phyloP scores from a whole-genome alignment of 768 basidiomycete species.

The Gloeostereum incarnatum region DNA sequence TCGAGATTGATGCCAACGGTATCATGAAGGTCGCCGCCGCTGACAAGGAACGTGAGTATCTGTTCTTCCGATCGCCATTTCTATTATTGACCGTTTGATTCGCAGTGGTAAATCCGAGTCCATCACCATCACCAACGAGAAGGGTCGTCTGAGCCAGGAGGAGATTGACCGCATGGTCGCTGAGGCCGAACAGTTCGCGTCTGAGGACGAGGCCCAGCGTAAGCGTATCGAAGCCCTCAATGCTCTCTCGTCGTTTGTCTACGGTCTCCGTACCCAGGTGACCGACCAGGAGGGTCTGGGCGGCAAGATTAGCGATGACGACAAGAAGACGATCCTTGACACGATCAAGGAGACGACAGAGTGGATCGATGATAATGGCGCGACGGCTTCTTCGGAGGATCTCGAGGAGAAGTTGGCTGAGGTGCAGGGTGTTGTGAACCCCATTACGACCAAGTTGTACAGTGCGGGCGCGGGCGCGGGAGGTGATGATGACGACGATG shows the following conservation, averaged over 20 bases:
- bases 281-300: slow-evolving; percentile 85
- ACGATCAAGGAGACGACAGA: slow-evolving; percentile 83
- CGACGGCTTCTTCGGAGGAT: slow-evolving; percentile 73
- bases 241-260: slow-evolving; percentile 72
- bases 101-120: slow-evolving; percentile 76
- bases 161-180: slow-evolving; percentile 95
- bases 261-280: slow-evolving; percentile 81
- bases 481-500: slow-evolving; percentile 27
- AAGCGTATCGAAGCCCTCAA: slow-evolving; percentile 85
- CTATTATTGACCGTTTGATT: slow-evolving; percentile 1
- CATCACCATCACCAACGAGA: slow-evolving; percentile 94
- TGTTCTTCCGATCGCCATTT: neutral
- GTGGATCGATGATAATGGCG: slow-evolving; percentile 85
- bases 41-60: slow-evolving; percentile 80
- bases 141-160: slow-evolving; percentile 81
- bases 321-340: slow-evolving; percentile 76
- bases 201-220: slow-evolving; percentile 70
- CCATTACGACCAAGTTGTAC: slow-evolving; percentile 83
- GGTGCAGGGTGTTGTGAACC: slow-evolving; percentile 67
- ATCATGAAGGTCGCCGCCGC: slow-evolving; percentile 91
- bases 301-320: slow-evolving; percentile 73
- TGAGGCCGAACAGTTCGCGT: slow-evolving; percentile 86
- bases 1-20: slow-evolving; percentile 93
- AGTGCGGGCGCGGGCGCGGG: slow-evolving; percentile 23
- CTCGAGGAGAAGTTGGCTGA: slow-evolving; percentile 86